Evolutionary conservation across 352 stramenopile species (phyloP).

Genomic region (Globisporangium lucens): DNA sequence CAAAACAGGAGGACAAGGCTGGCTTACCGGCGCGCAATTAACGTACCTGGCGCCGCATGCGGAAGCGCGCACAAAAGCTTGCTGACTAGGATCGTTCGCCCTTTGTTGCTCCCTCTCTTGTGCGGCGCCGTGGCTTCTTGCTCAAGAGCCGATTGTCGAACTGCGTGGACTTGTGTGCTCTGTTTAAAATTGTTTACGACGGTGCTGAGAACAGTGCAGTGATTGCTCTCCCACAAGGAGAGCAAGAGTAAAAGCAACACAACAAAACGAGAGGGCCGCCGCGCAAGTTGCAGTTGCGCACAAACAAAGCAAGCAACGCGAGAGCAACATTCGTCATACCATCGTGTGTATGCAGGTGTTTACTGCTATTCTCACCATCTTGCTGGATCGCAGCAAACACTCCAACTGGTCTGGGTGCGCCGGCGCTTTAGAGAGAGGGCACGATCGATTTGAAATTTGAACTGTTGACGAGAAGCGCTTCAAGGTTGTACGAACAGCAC

Average conservation of each 20-base stretch:
- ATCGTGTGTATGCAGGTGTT: not conserved
- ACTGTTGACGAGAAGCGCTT: not conserved
- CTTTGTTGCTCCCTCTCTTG: too few relatives aligned
- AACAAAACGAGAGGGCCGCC: not conserved
- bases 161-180: not conserved
- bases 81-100: too few relatives aligned
- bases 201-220: not conserved
- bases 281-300: conserved; percentile 5
- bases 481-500: not conserved
- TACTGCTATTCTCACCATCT: not conserved
- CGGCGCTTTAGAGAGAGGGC: not conserved
- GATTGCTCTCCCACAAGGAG: not conserved
- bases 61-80: too few relatives aligned
- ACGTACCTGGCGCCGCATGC: too few relatives aligned
- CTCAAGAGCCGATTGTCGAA: too few relatives aligned
- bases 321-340: not conserved
- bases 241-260: not conserved
- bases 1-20: too few relatives aligned
- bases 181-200: not conserved
- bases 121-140: too few relatives aligned
- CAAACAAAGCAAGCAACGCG: not conserved
- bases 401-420: not conserved
- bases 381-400: not conserved
- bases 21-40: too few relatives aligned
- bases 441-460: not conserved